Base-by-base conservation (phyloP, 1,139 yeast species). In the Saccharomyces pastorianus region DNA sequence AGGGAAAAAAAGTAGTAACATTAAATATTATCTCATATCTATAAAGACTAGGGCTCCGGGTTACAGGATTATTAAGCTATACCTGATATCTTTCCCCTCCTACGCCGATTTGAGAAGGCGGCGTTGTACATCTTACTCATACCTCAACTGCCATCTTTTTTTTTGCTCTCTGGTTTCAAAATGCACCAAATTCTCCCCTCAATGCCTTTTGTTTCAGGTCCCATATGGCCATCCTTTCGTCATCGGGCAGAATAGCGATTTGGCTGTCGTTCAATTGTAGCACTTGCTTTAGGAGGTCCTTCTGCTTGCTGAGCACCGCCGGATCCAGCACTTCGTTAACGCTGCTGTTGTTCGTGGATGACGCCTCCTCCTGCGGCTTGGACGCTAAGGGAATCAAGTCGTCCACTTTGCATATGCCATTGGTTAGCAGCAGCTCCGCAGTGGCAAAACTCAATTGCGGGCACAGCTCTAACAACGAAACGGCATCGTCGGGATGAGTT, bases 361-460 rank as follows among this genome's bases (percentile, higher is more conserved):
- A n/a, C 9, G 52, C 46, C 2, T 61, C 60, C 11, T 34, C 42
- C 42, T 34, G 42, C 23, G 42, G 42, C 42, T 11, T 34, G 26
- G 32, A 60, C 2, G 66, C 65, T n/a, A 70, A 56, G 41, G 66
- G 63, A 28, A 73, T 62, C 55, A 74, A 54, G 31, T 69, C 70
- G 49, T 68, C 69, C 4, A 65, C 66, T 41, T 65, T 61, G 6
- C 68, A 64, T 32, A 67, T 64, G 2, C 71, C 65, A 49, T 71
- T 68, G 14, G 85, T 72, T 56, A 90, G 71, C 54, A 88, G 72
- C 1, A 86, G 77, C 65, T 91, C 97, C 5, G 91, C 88, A 38
- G 90, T 73, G 0, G 96, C 95, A 66, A 85, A 89, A 1, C 88
- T 75, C 53, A 91, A 72, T 63, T 88, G 96, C 0, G 96, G 95